Percentiles rank a stretch among this genome's conserved stretches.
Evolutionary conservation across 2,329 filamentous ascomycete species (phyloP).

Genomic region (Colletotrichum lini): DNA sequence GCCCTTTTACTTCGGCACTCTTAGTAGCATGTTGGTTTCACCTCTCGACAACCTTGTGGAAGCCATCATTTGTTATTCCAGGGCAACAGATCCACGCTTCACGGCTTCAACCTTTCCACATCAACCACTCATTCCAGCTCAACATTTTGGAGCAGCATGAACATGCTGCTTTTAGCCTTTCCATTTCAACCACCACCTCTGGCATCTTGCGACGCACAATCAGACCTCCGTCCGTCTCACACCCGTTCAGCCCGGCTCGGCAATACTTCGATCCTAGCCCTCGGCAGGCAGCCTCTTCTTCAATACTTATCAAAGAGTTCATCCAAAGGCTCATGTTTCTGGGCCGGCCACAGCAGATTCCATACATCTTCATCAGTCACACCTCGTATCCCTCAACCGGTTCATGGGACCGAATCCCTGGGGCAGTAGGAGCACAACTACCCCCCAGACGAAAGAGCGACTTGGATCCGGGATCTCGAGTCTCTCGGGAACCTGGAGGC

Average conservation of each 20-base stretch:
- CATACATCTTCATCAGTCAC: too few relatives aligned
- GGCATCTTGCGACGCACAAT: background rate
- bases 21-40: background rate
- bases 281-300: too few relatives aligned
- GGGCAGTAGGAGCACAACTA: too few relatives aligned
- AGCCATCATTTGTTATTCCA: background rate
- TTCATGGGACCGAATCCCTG: too few relatives aligned
- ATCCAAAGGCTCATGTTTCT: background rate
- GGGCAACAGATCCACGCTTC: background rate
- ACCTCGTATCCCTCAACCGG: too few relatives aligned
- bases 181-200: background rate
- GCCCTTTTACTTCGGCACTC: background rate
- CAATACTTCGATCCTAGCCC: background rate
- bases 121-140: too few relatives aligned
- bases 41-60: background rate
- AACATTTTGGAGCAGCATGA: background rate
- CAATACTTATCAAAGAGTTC: background rate
- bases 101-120: too few relatives aligned
- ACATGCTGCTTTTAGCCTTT: conserved; percentile 47
- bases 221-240: background rate
- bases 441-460: too few relatives aligned
- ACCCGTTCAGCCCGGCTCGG: background rate
- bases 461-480: too few relatives aligned
- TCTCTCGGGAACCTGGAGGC: background rate
- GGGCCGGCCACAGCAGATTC: background rate